These are phyloP conservation scores for Ophiostoma novo-ulmi DNA, from an alignment of 2,329 filamentous ascomycete species.

Conservation along the genomic window DNA sequence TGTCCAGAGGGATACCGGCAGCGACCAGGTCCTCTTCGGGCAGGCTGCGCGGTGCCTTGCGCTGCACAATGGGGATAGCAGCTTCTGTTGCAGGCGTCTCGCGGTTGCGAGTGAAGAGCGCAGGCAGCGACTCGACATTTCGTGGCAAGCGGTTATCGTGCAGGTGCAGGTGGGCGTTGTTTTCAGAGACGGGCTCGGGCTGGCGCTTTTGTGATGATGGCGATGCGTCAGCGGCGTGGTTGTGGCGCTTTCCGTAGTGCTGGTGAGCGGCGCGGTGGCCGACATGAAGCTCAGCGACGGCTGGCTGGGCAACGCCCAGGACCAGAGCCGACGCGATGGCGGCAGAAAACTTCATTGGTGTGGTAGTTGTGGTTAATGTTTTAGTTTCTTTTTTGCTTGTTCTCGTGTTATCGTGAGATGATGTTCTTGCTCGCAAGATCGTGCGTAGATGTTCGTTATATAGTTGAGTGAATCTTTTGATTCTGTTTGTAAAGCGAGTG, in stretches of 20 bases:
- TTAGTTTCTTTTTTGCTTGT: neutral
- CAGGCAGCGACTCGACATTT: conserved; percentile 19
- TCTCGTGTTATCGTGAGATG: conserved; percentile 9
- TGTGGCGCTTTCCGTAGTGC: conserved; percentile 29
- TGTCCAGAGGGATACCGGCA: conserved; percentile 10
- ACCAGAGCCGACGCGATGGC: conserved; percentile 47
- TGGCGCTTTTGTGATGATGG: conserved; percentile 22
- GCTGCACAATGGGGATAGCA: neutral
- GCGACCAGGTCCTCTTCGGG: conserved; percentile 23
- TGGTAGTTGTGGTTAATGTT: neutral
- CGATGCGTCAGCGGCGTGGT: conserved; percentile 28
- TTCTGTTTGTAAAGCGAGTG: neutral
- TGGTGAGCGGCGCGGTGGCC: conserved; percentile 32
- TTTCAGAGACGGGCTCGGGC: conserved; percentile 19
- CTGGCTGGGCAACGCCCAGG: conserved; percentile 42
- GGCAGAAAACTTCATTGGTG: conserved; percentile 49
- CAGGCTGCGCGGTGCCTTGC: conserved; percentile 31
- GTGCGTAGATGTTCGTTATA: conserved; percentile 7
- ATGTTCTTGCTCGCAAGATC: conserved; percentile 11
- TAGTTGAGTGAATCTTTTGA: neutral
- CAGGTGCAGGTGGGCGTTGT: conserved; percentile 21
- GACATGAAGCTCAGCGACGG: conserved; percentile 35
- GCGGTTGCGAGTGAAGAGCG: neutral
- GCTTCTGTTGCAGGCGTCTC: neutral
- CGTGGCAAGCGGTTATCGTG: conserved; percentile 26